Evolutionary conservation across 2,329 filamentous ascomycete genomes (phyloP).

Genomic region (Exophiala xenobiotica): DNA sequence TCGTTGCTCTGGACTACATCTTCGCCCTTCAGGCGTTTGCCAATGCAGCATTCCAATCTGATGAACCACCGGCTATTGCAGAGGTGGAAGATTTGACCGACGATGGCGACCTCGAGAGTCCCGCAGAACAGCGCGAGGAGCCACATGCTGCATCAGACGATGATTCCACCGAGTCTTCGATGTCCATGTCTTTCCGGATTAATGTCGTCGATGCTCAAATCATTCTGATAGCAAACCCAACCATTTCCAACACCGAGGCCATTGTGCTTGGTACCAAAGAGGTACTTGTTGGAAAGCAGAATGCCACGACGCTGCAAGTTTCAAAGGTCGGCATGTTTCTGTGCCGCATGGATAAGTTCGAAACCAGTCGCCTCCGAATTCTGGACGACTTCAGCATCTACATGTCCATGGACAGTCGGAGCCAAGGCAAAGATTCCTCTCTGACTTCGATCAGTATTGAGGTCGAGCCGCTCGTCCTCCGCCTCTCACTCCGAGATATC

Average conservation of each 20-base stretch:
- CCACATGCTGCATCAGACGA: slow-evolving; percentile 38
- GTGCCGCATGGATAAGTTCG: slow-evolving; percentile 97
- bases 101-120: slow-evolving; percentile 40
- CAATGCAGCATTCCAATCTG: slow-evolving; percentile 62
- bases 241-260: slow-evolving; percentile 86
- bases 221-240: slow-evolving; percentile 91
- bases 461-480: slow-evolving; percentile 84
- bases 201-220: slow-evolving; percentile 96
- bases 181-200: slow-evolving; percentile 81
- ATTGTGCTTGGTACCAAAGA: slow-evolving; percentile 95
- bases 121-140: slow-evolving; percentile 40
- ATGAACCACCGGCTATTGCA: slow-evolving; percentile 54
- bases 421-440: slow-evolving; percentile 58
- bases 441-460: slow-evolving; percentile 80
- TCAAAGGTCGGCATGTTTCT: slow-evolving; percentile 97
- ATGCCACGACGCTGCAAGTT: slow-evolving; percentile 89
- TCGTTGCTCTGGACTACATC: slow-evolving; percentile 93
- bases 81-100: slow-evolving; percentile 40
- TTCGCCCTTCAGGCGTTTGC: slow-evolving; percentile 85
- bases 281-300: slow-evolving; percentile 86
- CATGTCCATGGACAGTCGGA: slow-evolving; percentile 75
- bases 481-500: slow-evolving; percentile 90
- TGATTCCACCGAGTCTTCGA: slow-evolving; percentile 43
- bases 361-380: slow-evolving; percentile 83
- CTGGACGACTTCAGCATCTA: slow-evolving; percentile 95